These are phyloP conservation scores for Colletotrichum horii DNA, from an alignment of 2,329 filamentous ascomycete genomes.

Conservation along the genomic window DNA sequence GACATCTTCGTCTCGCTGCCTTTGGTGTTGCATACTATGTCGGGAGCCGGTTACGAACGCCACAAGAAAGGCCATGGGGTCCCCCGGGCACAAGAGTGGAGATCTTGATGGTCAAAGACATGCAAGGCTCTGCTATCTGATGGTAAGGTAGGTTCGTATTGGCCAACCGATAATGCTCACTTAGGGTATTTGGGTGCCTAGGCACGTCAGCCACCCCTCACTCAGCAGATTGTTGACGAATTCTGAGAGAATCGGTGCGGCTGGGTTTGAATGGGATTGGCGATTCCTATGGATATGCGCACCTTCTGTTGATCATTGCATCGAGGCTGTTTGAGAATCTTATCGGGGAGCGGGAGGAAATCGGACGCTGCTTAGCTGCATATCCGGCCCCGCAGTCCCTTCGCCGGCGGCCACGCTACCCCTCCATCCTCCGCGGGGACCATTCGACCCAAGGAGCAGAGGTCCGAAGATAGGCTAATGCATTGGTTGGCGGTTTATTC, in stretches of 20 bases:
- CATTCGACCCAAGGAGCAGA: not conserved
- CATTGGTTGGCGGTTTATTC: constrained; percentile 8
- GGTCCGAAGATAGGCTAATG: not conserved
- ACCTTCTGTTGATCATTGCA: not conserved
- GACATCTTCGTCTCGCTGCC: not conserved
- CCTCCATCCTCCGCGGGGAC: not conserved
- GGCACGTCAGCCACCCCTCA: not conserved
- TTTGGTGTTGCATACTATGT: not conserved
- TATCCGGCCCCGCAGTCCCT: not conserved
- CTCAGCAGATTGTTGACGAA: not conserved
- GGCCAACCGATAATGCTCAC: not conserved
- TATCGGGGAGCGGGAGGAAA: not conserved
- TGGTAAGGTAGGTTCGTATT: not conserved
- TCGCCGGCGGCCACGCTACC: constrained; percentile 7
- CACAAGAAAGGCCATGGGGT: not conserved
- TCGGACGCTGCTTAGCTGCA: constrained; percentile 8
- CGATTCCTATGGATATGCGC: not conserved
- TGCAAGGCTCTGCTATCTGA: not conserved
- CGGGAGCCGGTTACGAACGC: not conserved
- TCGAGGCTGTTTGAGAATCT: not conserved
- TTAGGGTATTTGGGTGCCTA: not conserved
- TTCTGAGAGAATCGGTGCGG: not conserved
- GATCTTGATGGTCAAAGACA: not conserved
- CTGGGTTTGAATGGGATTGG: not conserved
- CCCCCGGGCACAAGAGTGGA: not conserved